These are phyloP conservation scores for Neurospora cerealis DNA, from an alignment of 495 filamentous ascomycete genomes.

Conservation along the genomic window DNA sequence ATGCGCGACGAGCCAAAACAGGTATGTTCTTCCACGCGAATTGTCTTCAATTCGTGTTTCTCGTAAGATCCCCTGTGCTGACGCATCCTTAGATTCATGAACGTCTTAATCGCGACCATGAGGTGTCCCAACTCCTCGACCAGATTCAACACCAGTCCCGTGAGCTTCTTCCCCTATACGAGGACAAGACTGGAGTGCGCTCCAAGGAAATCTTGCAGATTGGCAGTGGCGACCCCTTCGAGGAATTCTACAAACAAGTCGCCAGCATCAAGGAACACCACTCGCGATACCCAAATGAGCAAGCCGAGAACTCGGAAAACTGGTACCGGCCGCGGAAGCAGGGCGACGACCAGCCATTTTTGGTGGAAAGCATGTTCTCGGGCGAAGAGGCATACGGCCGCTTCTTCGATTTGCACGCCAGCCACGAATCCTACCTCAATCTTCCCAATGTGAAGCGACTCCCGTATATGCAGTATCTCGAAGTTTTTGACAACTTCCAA, in stretches of 20 bases:
- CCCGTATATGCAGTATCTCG: conserved; percentile 84
- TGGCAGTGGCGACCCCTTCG: conserved; percentile 78
- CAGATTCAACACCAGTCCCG: conserved; percentile 79
- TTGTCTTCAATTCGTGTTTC: not conserved
- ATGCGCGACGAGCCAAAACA: conserved; percentile 79
- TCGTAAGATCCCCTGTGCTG: conserved; percentile 7
- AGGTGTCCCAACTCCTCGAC: conserved; percentile 74
- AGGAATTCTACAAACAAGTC: conserved; percentile 84
- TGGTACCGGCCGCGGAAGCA: conserved; percentile 66
- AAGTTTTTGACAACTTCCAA: conserved; percentile 76
- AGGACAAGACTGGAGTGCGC: conserved; percentile 60
- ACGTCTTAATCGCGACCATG: conserved; percentile 77
- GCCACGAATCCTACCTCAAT: conserved; percentile 85
- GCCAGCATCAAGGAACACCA: conserved; percentile 76
- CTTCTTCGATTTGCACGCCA: conserved; percentile 74
- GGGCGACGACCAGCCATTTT: conserved; percentile 52
- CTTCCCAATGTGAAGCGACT: conserved; percentile 72
- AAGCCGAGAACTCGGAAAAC: conserved; percentile 86
- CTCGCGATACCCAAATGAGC: conserved; percentile 84
- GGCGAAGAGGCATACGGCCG: conserved; percentile 89
- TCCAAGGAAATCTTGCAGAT: conserved; percentile 75
- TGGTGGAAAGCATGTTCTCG: conserved; percentile 86
- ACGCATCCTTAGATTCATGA: conserved; percentile 62
- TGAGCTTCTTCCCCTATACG: conserved; percentile 74
- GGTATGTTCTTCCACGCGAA: conserved; percentile 40